A percentile compares a stretch with the other conserved stretches of the same genome.
These are phyloP conservation scores for Bertia moriformis DNA, from an alignment of 2,329 filamentous ascomycete genomes.

Conservation along the genomic window DNA sequence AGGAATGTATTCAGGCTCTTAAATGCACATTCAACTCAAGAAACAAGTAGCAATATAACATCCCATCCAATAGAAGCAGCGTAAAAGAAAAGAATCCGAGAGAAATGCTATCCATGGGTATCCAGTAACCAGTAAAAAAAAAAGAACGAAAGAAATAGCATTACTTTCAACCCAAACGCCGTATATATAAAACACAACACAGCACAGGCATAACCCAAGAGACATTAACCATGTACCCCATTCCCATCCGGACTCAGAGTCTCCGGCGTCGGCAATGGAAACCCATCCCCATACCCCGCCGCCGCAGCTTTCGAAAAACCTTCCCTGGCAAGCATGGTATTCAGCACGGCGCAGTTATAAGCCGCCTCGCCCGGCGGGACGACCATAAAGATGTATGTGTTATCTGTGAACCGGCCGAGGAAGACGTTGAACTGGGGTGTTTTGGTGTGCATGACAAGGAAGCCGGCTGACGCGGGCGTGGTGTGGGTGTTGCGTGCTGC, in stretches of 20 bases:
- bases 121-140: no score
- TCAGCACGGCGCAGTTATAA: conserved; percentile 54
- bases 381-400: conserved; percentile 58
- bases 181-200: no score
- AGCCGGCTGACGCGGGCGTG: conserved; percentile 36
- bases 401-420: conserved; percentile 57
- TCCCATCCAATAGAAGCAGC: no score
- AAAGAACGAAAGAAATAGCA: background rate
- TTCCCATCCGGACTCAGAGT: background rate
- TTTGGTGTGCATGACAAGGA: conserved; percentile 40
- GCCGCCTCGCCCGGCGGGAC: conserved; percentile 55
- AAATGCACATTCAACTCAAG: no score
- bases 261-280: background rate
- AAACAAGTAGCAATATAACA: no score
- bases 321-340: conserved; percentile 48
- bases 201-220: no score
- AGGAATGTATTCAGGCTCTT: no score
- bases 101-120: no score
- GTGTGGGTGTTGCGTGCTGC: conserved; percentile 34
- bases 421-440: conserved; percentile 54
- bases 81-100: no score
- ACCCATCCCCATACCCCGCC: background rate
- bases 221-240: no score
- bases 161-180: background rate
- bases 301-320: conserved; percentile 24